Percentiles rank a stretch among this genome's conserved stretches.
These are phyloP conservation scores for Boletus insuetus DNA, from an alignment of 768 basidiomycete genomes.

Conservation along the genomic window DNA sequence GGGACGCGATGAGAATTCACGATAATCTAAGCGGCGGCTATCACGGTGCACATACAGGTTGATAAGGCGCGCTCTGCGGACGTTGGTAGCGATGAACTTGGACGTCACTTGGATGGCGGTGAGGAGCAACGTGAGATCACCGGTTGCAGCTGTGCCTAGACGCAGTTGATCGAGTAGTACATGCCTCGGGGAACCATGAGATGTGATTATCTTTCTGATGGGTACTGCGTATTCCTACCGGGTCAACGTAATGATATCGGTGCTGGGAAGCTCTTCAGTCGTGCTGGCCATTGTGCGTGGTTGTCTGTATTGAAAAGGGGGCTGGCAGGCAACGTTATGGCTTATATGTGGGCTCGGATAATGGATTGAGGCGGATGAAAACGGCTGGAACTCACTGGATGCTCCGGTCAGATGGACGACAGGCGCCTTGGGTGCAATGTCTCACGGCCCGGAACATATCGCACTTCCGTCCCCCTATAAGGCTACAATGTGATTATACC, in stretches of 20 bases:
- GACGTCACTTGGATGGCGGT: conserved; percentile 95
- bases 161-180: conserved; percentile 84
- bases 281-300: conserved; percentile 26
- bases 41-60: conserved; percentile 68
- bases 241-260: conserved; percentile 91
- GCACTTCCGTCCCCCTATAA: neutral
- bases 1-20: neutral
- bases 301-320: neutral
- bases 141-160: conserved; percentile 79
- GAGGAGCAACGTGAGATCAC: conserved; percentile 91
- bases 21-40: neutral
- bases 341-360: conserved; percentile 12
- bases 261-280: conserved; percentile 66
- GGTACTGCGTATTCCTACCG: conserved; percentile 47
- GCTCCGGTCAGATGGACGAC: conserved; percentile 5
- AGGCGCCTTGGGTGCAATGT: conserved; percentile 6
- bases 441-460: conserved; percentile 28
- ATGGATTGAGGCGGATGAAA: conserved; percentile 16
- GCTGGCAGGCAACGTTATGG: neutral
- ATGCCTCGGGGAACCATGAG: conserved; percentile 50
- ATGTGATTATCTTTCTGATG: neutral
- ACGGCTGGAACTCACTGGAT: conserved; percentile 10
- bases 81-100: conserved; percentile 98
- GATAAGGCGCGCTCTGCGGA: conserved; percentile 94
- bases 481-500: conserved; percentile 9